phyloP scores from a whole-genome alignment of 352 stramenopile species.

The Phytophthora quininea region DNA sequence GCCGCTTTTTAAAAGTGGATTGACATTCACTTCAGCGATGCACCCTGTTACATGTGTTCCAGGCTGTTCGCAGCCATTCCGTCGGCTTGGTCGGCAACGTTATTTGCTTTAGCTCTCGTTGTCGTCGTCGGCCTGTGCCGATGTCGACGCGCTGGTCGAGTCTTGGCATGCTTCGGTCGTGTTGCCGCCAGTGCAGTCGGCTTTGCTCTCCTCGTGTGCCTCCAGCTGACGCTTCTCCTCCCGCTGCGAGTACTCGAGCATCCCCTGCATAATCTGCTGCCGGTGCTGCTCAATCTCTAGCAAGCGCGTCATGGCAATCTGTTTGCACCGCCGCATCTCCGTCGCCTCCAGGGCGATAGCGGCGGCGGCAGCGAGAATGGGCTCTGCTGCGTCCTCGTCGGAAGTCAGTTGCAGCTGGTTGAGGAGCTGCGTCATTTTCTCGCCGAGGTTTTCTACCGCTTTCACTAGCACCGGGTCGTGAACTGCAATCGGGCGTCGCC shows the following conservation, averaged over 20 bases:
- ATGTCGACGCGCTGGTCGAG: not conserved
- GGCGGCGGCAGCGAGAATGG: constrained; percentile 36
- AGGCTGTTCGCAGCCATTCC: too few relatives aligned
- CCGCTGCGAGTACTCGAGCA: constrained; percentile 63
- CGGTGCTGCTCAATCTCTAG: constrained; percentile 69
- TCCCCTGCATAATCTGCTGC: constrained; percentile 62
- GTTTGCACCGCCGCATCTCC: constrained; percentile 53
- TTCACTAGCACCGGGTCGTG: constrained; percentile 66
- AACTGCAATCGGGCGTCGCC: constrained; percentile 40
- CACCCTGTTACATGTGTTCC: too few relatives aligned
- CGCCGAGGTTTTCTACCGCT: constrained; percentile 62
- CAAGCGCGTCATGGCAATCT: constrained; percentile 52
- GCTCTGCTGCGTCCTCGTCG: constrained; percentile 20
- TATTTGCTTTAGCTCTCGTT: not conserved
- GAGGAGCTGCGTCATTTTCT: constrained; percentile 52
- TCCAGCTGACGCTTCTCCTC: constrained; percentile 40
- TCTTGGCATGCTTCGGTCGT: not conserved
- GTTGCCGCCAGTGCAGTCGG: not conserved
- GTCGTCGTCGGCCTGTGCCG: constrained; percentile 1
- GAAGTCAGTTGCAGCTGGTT: constrained; percentile 31
- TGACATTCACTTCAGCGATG: too few relatives aligned
- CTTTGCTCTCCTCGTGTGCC: constrained; percentile 13
- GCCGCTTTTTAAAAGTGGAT: too few relatives aligned
- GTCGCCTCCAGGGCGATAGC: constrained; percentile 52
- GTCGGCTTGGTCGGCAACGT: not conserved